These are phyloP conservation scores for Elongisporangium undulatum DNA, from an alignment of 352 stramenopile genomes.

Conservation along the genomic window DNA sequence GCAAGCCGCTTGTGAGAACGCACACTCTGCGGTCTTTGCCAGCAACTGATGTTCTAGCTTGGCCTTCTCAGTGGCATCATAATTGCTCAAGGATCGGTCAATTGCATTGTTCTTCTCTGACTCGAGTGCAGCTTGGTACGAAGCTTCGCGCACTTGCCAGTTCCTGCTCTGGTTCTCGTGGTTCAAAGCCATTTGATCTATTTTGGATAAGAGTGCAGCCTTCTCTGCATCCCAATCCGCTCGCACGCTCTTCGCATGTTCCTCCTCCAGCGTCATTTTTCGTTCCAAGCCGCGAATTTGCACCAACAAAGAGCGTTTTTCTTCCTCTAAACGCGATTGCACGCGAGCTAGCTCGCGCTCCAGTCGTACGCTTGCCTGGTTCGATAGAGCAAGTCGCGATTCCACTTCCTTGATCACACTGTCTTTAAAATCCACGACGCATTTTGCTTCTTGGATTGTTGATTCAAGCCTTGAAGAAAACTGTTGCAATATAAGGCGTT, in stretches of 20 bases:
- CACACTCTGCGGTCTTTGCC: background rate
- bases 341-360: slow-evolving; percentile 14
- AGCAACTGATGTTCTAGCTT: background rate
- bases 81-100: background rate
- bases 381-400: slow-evolving; percentile 14
- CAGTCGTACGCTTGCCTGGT: slow-evolving; percentile 14
- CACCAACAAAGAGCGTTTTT: slow-evolving; percentile 9
- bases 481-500: slow-evolving; percentile 45
- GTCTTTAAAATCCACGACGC: slow-evolving; percentile 69
- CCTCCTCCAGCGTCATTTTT: slow-evolving; percentile 7
- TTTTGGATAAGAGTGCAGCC: slow-evolving; percentile 20
- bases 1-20: slow-evolving; percentile 16
- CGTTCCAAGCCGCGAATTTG: slow-evolving; percentile 13
- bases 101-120: background rate
- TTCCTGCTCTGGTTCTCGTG: slow-evolving; percentile 19
- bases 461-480: slow-evolving; percentile 49
- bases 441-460: slow-evolving; percentile 65
- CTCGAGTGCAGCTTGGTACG: background rate
- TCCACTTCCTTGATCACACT: slow-evolving; percentile 47
- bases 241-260: slow-evolving; percentile 9
- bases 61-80: background rate
- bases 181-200: slow-evolving; percentile 27
- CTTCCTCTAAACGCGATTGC: slow-evolving; percentile 8
- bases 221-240: slow-evolving; percentile 16
- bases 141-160: slow-evolving; percentile 3